Evolutionary conservation across 108 stramenopile genomes (phyloP).

Genomic region (Schizochytrium sp.): DNA sequence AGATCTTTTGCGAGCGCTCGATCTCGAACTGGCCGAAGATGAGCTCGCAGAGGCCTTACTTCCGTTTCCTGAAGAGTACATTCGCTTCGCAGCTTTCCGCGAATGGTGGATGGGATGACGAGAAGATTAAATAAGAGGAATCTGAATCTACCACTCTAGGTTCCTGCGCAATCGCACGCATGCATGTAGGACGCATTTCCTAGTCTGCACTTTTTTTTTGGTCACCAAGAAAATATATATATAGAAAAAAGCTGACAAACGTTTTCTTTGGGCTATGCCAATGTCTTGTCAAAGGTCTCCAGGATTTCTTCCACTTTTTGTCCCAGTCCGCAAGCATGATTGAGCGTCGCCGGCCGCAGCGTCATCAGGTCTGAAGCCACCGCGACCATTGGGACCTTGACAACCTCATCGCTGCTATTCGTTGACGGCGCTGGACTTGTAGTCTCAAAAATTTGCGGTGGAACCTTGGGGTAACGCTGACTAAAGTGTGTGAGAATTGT

Average conservation of each 20-base stretch:
- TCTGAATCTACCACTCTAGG: no score
- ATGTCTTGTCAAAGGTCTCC: background rate
- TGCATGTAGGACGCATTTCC: no score
- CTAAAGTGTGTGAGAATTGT: conserved; percentile 86
- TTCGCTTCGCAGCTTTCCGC: background rate
- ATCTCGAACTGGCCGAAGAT: background rate
- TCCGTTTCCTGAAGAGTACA: background rate
- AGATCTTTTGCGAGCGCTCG: background rate
- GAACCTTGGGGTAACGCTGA: conserved; percentile 78
- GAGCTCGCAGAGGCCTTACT: background rate
- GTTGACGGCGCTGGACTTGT: background rate
- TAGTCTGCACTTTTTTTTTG: no score
- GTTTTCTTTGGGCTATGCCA: no score
- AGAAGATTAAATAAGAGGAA: background rate
- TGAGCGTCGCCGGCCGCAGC: background rate
- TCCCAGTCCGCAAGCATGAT: background rate
- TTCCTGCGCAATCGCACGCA: no score
- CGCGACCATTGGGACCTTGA: background rate
- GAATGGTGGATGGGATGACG: background rate
- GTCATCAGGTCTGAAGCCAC: background rate
- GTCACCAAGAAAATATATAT: no score
- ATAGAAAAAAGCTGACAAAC: no score
- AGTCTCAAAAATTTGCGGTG: background rate
- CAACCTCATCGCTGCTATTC: background rate
- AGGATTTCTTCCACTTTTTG: background rate